These are phyloP conservation scores for Colletotrichum sp. DNA, from an alignment of 2,329 filamentous ascomycete species.

Conservation along the genomic window DNA sequence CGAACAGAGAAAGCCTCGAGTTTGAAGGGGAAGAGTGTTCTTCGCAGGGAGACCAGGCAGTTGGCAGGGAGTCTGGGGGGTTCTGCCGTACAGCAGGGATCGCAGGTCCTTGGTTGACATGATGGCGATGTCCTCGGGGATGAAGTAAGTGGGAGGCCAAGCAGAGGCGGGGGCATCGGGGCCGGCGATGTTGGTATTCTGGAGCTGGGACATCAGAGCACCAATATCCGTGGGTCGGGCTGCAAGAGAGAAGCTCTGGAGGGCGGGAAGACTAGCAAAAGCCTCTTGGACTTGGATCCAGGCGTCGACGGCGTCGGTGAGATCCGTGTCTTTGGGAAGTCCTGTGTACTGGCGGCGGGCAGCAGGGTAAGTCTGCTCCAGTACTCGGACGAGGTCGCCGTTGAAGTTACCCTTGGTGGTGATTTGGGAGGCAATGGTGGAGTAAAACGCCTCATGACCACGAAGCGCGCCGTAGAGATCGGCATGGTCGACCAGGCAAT, in stretches of 20 bases:
- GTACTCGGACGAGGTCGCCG: background rate
- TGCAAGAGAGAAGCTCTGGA: accelerated
- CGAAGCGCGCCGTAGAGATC: background rate
- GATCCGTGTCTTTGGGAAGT: accelerated
- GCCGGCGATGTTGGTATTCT: accelerated
- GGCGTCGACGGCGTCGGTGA: background rate
- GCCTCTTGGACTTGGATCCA: background rate
- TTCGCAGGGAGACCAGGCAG: accelerated
- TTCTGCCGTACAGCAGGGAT: accelerated
- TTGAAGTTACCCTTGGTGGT: background rate
- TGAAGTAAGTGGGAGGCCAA: no score
- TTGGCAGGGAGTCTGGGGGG: accelerated
- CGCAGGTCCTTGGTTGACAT: background rate
- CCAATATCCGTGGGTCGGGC: accelerated
- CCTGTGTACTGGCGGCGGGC: background rate
- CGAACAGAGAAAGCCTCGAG: accelerated
- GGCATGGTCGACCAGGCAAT: accelerated
- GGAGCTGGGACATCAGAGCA: accelerated
- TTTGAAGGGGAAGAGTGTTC: accelerated
- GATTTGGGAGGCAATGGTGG: background rate
- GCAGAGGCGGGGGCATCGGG: accelerated
- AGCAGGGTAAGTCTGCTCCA: background rate
- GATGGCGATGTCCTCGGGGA: no score
- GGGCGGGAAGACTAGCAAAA: background rate
- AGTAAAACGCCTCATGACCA: background rate